These are phyloP conservation scores for Rhynchospora tenuis DNA, from an alignment of 176 grass and related monocot species.

Conservation along the genomic window DNA sequence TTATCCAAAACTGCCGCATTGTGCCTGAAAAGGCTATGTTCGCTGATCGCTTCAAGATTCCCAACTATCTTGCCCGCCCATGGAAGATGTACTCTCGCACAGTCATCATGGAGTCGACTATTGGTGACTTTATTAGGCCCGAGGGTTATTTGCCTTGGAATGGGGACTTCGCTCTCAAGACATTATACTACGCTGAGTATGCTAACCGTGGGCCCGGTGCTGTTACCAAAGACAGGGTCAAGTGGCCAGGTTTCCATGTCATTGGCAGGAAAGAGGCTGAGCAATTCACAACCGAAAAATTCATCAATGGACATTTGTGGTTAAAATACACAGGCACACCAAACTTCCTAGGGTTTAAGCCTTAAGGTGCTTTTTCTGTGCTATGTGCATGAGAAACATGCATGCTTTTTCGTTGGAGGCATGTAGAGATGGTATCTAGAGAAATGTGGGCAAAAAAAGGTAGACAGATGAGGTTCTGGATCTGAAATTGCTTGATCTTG, in stretches of 20 bases:
- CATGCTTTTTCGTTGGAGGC: conserved; percentile 17
- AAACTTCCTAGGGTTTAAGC: conserved; percentile 50
- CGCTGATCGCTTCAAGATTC: conserved; percentile 28
- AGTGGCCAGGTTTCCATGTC: conserved; percentile 58
- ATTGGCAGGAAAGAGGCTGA: conserved; percentile 59
- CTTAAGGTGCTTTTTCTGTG: conserved; percentile 21
- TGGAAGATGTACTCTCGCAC: conserved; percentile 71
- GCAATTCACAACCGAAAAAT: conserved; percentile 42
- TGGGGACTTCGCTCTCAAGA: conserved; percentile 43
- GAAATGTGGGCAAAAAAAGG: background rate
- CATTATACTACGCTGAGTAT: conserved; percentile 87
- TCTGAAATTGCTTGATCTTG: conserved; percentile 5
- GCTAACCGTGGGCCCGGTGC: conserved; percentile 66
- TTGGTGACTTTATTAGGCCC: conserved; percentile 66
- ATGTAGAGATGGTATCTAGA: conserved; percentile 19
- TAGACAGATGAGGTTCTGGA: background rate
- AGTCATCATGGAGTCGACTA: conserved; percentile 68
- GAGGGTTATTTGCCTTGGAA: conserved; percentile 65
- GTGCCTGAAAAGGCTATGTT: conserved; percentile 59
- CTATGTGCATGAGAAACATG: conserved; percentile 1
- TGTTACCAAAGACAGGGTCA: conserved; percentile 52
- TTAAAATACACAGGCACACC: conserved; percentile 43
- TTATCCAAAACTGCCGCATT: conserved; percentile 67
- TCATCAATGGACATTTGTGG: conserved; percentile 51
- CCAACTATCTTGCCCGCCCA: conserved; percentile 76